Evolutionary conservation across 139 green algal species (phyloP), one percentile per base, ranked within the genome.

Genomic region (Parachlorella kessleri): DNA sequence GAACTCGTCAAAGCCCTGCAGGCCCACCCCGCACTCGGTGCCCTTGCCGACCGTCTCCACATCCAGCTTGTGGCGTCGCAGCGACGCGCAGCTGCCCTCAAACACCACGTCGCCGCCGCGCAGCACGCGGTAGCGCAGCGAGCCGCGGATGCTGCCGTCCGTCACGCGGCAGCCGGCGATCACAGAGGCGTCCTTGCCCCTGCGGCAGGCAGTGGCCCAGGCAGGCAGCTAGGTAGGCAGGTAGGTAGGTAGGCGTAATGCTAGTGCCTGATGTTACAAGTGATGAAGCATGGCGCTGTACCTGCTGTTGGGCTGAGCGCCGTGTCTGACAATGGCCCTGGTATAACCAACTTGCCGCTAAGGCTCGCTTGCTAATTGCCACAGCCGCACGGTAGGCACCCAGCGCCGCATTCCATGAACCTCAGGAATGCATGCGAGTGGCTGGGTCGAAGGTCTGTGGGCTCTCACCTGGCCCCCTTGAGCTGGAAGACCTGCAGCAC

Each of bases 1-100:
- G 59, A 90, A 90, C 53, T 77, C 90, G 23, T 69, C 72, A 35
- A 91, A 95, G 32, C 80, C 91, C 28, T 89, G 85, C 18, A 98
- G 81, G 76, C 92, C 80, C 73, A 97, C 73, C 37, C 94, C 94
- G 81, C 90, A 97, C 87, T 98, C 94, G 0, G 77, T 84, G 66
- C 88, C 88, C 76, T 93, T 86, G 26, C 82, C 90, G 55, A 97
- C 94, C 10, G 79, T 75, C 42, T 91, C 79, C 59, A 97, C 94
- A 10, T 92, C 88, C 54, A 87, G 69, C 84, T 95, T 95, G 69
- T 92, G 87, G 14, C 93, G 91, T 40, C 87, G 88, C 67, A 98
- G 75, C 30, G 84, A 93, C 28, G 81, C 80, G 68, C 84, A 91
- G 10, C 40, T 33, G 14, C 92, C 93, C 70, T 92, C 74, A 42